Evolutionary conservation across 495 filamentous ascomycete species (phyloP).

Genomic region (Cercophora scortea): DNA sequence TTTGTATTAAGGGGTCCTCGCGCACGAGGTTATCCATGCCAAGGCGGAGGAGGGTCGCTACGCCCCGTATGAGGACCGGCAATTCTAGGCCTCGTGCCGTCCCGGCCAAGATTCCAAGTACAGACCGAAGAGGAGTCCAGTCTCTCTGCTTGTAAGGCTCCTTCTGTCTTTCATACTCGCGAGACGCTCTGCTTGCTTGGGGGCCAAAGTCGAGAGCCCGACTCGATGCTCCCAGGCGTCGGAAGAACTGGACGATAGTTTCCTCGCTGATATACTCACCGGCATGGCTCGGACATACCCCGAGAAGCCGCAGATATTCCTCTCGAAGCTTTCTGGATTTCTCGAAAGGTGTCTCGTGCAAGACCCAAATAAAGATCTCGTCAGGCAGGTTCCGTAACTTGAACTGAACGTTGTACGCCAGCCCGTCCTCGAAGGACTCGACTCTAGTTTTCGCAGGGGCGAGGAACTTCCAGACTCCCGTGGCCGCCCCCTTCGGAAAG

Average conservation of each 20-base stretch:
- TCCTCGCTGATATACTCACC: constrained; percentile 28
- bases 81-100: constrained; percentile 17
- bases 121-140: constrained; percentile 25
- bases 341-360: constrained; percentile 58
- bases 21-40: constrained; percentile 45
- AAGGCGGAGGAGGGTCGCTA: constrained; percentile 38
- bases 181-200: neutral
- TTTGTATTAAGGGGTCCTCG: constrained; percentile 22
- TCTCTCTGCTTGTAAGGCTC: constrained; percentile 22
- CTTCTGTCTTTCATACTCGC: neutral
- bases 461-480: constrained; percentile 31
- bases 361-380: constrained; percentile 65
- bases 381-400: constrained; percentile 52
- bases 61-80: constrained; percentile 14
- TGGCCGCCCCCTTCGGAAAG: constrained; percentile 24
- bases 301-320: constrained; percentile 51
- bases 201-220: constrained; percentile 8
- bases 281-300: constrained; percentile 28
- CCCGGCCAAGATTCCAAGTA: constrained; percentile 24
- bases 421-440: constrained; percentile 61
- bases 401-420: constrained; percentile 51
- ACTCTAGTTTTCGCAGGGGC: constrained; percentile 44
- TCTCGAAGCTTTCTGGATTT: constrained; percentile 51
- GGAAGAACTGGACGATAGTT: constrained; percentile 31
- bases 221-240: constrained; percentile 30